A percentile compares a stretch with the other conserved stretches of the same genome.
phyloP scores from a whole-genome alignment of 208 protist genomes.

The Porcisia deanei region DNA sequence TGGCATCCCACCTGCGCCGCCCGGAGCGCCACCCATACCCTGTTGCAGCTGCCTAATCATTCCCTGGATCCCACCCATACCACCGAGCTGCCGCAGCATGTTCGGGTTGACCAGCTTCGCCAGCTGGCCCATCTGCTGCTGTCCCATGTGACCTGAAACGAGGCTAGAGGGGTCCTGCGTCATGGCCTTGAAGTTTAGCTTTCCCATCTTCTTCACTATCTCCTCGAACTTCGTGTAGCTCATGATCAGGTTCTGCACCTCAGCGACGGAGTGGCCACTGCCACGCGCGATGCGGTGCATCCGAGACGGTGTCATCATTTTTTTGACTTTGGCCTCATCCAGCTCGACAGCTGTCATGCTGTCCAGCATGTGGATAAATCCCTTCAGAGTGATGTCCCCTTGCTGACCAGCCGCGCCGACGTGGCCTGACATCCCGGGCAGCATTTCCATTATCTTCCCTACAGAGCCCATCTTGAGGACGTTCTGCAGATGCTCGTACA shows the following conservation, averaged over 20 bases:
- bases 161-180: slow-evolving; percentile 72
- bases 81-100: slow-evolving; percentile 86
- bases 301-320: slow-evolving; percentile 87
- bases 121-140: slow-evolving; percentile 88
- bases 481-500: slow-evolving; percentile 97
- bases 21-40: slow-evolving; percentile 32
- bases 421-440: slow-evolving; percentile 88
- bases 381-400: slow-evolving; percentile 78
- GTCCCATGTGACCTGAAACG: slow-evolving; percentile 54
- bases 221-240: slow-evolving; percentile 89
- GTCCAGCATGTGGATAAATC: slow-evolving; percentile 97
- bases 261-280: slow-evolving; percentile 70
- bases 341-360: slow-evolving; percentile 95
- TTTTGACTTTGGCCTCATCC: slow-evolving; percentile 89
- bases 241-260: slow-evolving; percentile 82
- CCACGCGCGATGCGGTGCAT: slow-evolving; percentile 87
- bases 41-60: slow-evolving; percentile 90
- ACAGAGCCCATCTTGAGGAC: slow-evolving; percentile 95
- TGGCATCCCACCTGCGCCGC: slow-evolving; percentile 37
- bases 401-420: slow-evolving; percentile 61
- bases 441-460: slow-evolving; percentile 93
- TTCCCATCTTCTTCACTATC: slow-evolving; percentile 90
- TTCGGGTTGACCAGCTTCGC: slow-evolving; percentile 88
- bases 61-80: slow-evolving; percentile 76
- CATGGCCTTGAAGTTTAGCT: slow-evolving; percentile 92